Conservation (phyloP, 2,329 filamentous ascomycete species). For the Penicillium sumatraense region DNA sequence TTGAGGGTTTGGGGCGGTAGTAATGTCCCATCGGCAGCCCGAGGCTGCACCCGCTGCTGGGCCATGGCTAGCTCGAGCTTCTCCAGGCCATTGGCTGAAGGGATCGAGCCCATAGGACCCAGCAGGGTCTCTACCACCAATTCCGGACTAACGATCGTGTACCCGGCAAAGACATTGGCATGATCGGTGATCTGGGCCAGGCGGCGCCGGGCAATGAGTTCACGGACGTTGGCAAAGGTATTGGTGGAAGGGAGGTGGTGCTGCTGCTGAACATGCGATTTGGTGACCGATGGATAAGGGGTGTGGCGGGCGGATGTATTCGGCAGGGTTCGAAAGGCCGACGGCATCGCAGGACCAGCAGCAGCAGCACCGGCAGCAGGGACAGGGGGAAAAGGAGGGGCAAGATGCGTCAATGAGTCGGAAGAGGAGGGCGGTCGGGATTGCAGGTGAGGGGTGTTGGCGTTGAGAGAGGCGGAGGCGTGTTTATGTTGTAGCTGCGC, state of each 20-base stretch:
- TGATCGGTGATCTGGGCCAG: conserved; percentile 51
- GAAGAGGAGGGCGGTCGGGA: conserved; percentile 38
- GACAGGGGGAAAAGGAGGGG: conserved; percentile 38
- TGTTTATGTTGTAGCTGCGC: conserved; percentile 19
- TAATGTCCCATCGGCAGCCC: conserved; percentile 43
- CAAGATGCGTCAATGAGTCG: conserved; percentile 38
- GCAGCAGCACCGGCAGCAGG: conserved; percentile 39
- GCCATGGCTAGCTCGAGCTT: conserved; percentile 50
- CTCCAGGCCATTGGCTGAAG: conserved; percentile 47
- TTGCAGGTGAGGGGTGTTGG: conserved; percentile 25
- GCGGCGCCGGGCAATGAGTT: conserved; percentile 47
- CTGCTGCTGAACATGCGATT: conserved; percentile 37
- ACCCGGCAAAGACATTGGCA: conserved; percentile 50
- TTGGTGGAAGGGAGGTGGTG: conserved; percentile 39
- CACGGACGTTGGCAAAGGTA: conserved; percentile 47
- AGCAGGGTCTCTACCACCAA: conserved; percentile 49
- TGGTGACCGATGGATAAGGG: conserved; percentile 42
- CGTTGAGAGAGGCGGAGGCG: conserved; percentile 17
- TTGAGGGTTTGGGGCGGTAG: conserved; percentile 46
- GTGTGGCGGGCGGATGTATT: conserved; percentile 43
- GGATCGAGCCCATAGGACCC: conserved; percentile 46
- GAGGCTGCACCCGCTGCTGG: conserved; percentile 47
- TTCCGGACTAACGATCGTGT: conserved; percentile 49
- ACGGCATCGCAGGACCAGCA: conserved; percentile 47
- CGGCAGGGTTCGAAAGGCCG: conserved; percentile 46